A percentile compares a stretch with the other conserved stretches of the same genome.
Conservation (phyloP, 306 rosid genomes). For the Echinosophora koreensis region DNA sequence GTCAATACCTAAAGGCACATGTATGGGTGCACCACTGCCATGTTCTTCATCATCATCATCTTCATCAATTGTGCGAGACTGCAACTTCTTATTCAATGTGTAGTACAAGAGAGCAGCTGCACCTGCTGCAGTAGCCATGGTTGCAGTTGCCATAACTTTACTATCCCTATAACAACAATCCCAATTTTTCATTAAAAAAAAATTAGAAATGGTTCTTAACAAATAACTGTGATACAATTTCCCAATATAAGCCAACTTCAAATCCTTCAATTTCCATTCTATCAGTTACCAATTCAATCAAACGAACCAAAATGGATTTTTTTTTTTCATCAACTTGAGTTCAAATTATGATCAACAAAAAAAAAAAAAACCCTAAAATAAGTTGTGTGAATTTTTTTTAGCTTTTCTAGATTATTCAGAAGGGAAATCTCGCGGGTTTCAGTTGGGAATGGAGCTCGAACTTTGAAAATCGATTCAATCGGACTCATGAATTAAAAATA, state of each 20-base stretch:
- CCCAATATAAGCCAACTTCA: conserved; percentile 28
- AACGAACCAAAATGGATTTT: not conserved
- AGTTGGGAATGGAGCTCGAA: conserved; percentile 10
- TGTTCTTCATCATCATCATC: conserved; percentile 63
- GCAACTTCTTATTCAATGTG: conserved; percentile 78
- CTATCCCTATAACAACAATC: conserved; percentile 51
- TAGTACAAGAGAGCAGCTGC: conserved; percentile 94
- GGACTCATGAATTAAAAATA: not conserved
- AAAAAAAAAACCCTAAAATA: not conserved
- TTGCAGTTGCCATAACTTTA: conserved; percentile 90
- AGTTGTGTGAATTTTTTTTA: not conserved
- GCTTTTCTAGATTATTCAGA: conserved; percentile 19
- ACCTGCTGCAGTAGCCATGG: conserved; percentile 98
- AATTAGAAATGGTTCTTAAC: conserved; percentile 1
- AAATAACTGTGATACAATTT: conserved; percentile 28
- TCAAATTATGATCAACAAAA: not conserved
- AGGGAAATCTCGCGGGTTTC: conserved; percentile 3
- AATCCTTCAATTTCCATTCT: conserved; percentile 35
- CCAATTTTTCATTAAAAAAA: not conserved
- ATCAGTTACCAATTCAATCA: conserved; percentile 8
- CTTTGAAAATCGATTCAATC: not conserved
- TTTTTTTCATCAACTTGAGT: conserved; percentile 15
- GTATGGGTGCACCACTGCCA: conserved; percentile 43
- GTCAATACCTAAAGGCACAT: conserved; percentile 59
- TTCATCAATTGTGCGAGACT: conserved; percentile 40